Percentiles rank a stretch among this genome's conserved stretches.
Conservation (phyloP, 2,329 filamentous ascomycete genomes). For the Colletotrichum sp. region DNA sequence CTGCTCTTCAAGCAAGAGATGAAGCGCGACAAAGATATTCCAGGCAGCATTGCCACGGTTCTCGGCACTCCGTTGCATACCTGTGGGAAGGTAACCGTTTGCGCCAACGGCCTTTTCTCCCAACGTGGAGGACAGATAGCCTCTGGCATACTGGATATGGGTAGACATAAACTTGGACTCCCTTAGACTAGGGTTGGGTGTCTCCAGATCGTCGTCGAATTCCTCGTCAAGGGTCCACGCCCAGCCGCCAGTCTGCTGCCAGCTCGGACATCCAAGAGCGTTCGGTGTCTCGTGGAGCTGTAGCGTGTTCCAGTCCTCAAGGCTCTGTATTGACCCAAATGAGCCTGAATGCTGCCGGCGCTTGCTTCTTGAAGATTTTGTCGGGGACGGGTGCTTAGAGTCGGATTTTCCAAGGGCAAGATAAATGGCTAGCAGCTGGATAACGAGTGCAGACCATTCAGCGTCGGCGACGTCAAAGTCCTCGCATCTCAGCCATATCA, state of each 20-base stretch:
- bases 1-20: conserved; percentile 87
- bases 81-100: conserved; percentile 71
- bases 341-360: conserved; percentile 38
- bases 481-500: conserved; percentile 68
- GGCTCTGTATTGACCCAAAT: conserved; percentile 38
- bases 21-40: conserved; percentile 76
- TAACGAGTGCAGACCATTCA: conserved; percentile 74
- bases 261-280: conserved; percentile 55
- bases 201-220: conserved; percentile 33
- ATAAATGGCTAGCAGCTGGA: conserved; percentile 69
- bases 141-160: conserved; percentile 64
- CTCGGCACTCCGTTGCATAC: conserved; percentile 54
- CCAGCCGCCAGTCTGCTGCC: conserved; percentile 71
- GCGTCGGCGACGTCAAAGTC: conserved; percentile 51
- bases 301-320: conserved; percentile 53
- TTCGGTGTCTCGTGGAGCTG: conserved; percentile 51
- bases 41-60: conserved; percentile 65
- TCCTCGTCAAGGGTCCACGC: conserved; percentile 71
- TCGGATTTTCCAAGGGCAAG: conserved; percentile 58
- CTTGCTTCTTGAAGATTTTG: conserved; percentile 26
- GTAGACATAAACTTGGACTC: conserved; percentile 48
- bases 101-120: conserved; percentile 59
- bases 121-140: conserved; percentile 67
- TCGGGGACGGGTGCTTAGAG: conserved; percentile 24
- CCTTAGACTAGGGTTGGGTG: conserved; percentile 27